Evolutionary conservation across 257 asterid species (phyloP).

Genomic region (Solanum dulcamara): DNA sequence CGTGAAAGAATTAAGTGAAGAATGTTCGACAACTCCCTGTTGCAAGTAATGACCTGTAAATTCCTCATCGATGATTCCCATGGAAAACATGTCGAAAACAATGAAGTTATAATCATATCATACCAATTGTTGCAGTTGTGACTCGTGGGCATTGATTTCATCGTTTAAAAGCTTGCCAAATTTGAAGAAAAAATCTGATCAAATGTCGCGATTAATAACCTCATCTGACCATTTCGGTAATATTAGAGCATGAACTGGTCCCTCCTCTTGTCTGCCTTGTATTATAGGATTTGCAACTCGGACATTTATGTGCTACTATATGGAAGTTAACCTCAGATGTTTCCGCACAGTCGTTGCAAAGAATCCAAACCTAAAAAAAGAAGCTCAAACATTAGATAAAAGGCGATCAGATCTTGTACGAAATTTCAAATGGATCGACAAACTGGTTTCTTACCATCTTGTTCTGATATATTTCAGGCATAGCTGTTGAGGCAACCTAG

Average conservation of each 20-base stretch:
- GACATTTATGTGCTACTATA: constrained; percentile 44
- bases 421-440: not conserved
- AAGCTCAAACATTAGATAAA: not conserved
- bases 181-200: not conserved
- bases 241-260: constrained; percentile 6
- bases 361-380: constrained; percentile 48
- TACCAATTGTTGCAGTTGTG: not conserved
- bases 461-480: constrained; percentile 43
- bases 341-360: constrained; percentile 61
- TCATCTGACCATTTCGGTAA: constrained; percentile 21
- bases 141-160: not conserved
- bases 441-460: constrained; percentile 32
- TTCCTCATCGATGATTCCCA: not conserved
- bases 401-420: not conserved
- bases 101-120: not conserved
- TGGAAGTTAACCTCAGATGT: constrained; percentile 55
- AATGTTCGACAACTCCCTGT: not conserved
- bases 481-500: constrained; percentile 48
- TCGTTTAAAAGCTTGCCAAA: not conserved
- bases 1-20: not conserved
- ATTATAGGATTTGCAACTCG: constrained; percentile 51
- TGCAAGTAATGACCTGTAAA: not conserved
- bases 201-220: not conserved
- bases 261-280: constrained; percentile 50
- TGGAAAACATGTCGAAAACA: not conserved